Percentiles rank a stretch among this genome's conserved stretches.
These are phyloP conservation scores for Colletotrichum limetticola DNA, from an alignment of 2,329 filamentous ascomycete genomes.

Conservation along the genomic window DNA sequence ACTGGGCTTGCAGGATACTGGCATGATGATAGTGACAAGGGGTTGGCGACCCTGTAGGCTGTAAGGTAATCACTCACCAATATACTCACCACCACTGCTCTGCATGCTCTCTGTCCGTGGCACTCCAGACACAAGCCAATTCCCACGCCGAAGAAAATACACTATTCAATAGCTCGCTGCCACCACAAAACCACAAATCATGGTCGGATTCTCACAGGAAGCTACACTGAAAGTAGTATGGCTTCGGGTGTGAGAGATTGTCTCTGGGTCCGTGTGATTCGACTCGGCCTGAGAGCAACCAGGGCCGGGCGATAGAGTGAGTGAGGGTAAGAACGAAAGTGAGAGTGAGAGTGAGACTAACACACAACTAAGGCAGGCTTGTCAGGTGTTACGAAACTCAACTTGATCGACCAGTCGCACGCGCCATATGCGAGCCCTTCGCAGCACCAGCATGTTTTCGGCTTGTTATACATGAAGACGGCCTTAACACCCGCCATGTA, in stretches of 20 bases:
- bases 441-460: conserved; percentile 25
- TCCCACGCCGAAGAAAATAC: not conserved
- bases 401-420: not conserved
- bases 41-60: not conserved
- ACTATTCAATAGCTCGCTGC: not conserved
- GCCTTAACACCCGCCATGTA: conserved; percentile 7
- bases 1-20: not conserved
- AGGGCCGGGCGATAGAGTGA: not conserved
- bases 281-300: not conserved
- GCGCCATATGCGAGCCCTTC: not conserved
- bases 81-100: not conserved
- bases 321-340: not conserved
- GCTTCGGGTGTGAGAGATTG: conserved; percentile 9
- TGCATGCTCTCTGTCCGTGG: not conserved
- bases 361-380: conserved; percentile 17
- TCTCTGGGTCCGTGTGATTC: not conserved
- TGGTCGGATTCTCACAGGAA: conserved; percentile 12
- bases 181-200: not conserved
- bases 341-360: conserved; percentile 11
- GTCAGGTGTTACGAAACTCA: conserved; percentile 22
- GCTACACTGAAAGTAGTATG: conserved; percentile 6
- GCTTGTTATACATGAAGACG: conserved; percentile 10
- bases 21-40: not conserved
- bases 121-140: conserved; percentile 25
- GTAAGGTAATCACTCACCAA: not conserved